Percentiles rank a stretch among this genome's conserved stretches.
Evolutionary conservation across 140 eudicot genomes (phyloP).

Genomic region (Flaveria floridana): DNA sequence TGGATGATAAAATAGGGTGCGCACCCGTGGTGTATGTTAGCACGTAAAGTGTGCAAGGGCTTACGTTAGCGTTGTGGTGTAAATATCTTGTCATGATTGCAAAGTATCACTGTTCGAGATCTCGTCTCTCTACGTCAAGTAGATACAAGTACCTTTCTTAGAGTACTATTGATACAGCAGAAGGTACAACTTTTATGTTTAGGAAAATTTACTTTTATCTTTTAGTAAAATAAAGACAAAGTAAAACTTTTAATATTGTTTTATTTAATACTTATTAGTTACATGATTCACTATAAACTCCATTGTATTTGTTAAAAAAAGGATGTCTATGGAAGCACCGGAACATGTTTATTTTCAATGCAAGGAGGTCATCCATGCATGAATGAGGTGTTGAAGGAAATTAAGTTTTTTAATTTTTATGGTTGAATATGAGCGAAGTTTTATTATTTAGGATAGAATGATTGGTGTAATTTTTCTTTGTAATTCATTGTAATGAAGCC

Average conservation of each 20-base stretch:
- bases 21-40: conserved; percentile 34
- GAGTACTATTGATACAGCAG: background rate
- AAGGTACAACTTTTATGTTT: background rate
- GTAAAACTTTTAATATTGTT: background rate
- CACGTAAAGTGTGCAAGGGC: conserved; percentile 15
- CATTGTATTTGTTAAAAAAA: too few relatives aligned
- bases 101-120: background rate
- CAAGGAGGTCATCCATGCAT: too few relatives aligned
- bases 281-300: too few relatives aligned
- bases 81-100: conserved; percentile 17
- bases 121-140: background rate
- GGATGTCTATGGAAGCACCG: too few relatives aligned
- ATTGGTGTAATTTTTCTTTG: too few relatives aligned
- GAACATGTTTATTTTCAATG: too few relatives aligned
- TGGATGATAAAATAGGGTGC: conserved; percentile 27
- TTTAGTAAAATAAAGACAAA: conserved; percentile 11
- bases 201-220: background rate
- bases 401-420: too few relatives aligned
- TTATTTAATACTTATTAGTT: too few relatives aligned
- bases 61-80: conserved; percentile 17
- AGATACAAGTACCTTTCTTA: background rate
- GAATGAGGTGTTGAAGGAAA: too few relatives aligned
- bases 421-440: too few relatives aligned
- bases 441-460: too few relatives aligned
- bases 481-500: too few relatives aligned